Conservation (phyloP, 257 asterid species). For the Ajuga chamaepitys region DNA sequence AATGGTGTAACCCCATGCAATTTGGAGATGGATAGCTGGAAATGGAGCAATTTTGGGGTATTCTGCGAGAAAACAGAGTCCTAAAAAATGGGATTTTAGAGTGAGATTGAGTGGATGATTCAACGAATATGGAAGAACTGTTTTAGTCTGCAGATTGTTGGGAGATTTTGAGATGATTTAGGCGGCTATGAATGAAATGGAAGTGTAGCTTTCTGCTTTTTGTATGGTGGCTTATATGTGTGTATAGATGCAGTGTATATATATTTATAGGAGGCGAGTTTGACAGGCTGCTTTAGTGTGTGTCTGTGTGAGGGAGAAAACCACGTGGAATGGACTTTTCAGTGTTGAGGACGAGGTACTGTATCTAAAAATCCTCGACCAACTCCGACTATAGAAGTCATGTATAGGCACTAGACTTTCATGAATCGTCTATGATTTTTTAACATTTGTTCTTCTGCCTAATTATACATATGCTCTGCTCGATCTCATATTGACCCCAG, state of each 20-base stretch:
- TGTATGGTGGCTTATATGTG: neutral
- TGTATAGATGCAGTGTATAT: neutral
- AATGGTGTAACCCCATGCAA: slow-evolving; percentile 35
- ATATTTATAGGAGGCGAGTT: slow-evolving; percentile 5
- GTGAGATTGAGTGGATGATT: slow-evolving; percentile 2
- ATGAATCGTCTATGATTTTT: too few relatives aligned
- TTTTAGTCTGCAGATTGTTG: neutral
- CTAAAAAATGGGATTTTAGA: slow-evolving; percentile 8
- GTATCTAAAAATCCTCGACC: too few relatives aligned
- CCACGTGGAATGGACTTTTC: slow-evolving; percentile 23
- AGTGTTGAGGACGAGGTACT: neutral
- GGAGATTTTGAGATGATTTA: neutral
- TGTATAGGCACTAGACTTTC: too few relatives aligned
- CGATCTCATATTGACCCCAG: too few relatives aligned
- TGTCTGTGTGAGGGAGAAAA: neutral
- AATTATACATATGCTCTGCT: too few relatives aligned
- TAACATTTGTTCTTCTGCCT: too few relatives aligned
- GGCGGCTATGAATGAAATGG: neutral
- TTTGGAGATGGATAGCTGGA: slow-evolving; percentile 8
- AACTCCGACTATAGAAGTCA: too few relatives aligned
- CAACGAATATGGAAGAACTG: neutral
- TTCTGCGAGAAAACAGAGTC: neutral
- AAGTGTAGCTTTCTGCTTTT: neutral
- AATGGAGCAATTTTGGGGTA: slow-evolving; percentile 3
- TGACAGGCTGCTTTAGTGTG: slow-evolving; percentile 11